Conservation (phyloP, 176 grass and related monocot species). For the Carex cristatella region DNA sequence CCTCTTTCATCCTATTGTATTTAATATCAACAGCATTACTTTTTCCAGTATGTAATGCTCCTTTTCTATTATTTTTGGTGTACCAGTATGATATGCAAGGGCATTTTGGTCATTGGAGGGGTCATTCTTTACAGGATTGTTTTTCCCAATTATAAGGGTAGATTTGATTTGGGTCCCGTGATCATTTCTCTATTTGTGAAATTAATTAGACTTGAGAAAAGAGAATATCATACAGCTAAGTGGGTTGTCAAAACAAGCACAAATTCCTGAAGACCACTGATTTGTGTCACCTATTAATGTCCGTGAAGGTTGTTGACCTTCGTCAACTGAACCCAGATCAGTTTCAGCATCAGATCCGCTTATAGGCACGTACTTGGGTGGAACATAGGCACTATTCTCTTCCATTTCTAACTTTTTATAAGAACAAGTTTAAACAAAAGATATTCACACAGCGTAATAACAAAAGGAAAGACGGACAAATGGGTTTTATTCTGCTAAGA, state of each 20-base stretch:
- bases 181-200: neutral
- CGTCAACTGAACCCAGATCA: constrained; percentile 26
- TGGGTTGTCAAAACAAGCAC: constrained; percentile 92
- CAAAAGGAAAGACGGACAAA: neutral
- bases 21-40: neutral
- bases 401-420: constrained; percentile 42
- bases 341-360: constrained; percentile 44
- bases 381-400: constrained; percentile 55
- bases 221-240: constrained; percentile 86
- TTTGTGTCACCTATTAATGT: constrained; percentile 38
- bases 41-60: neutral
- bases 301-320: constrained; percentile 10
- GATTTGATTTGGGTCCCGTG: neutral
- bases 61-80: neutral
- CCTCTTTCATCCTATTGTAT: neutral
- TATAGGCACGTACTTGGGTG: constrained; percentile 73
- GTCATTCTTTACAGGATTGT: neutral
- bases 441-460: neutral
- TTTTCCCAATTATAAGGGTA: neutral
- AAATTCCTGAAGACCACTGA: constrained; percentile 95
- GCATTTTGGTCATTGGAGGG: neutral
- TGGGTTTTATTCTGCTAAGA: neutral
- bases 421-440: neutral
- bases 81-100: neutral
- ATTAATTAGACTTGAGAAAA: constrained; percentile 23